These are phyloP conservation scores for Botrytis squamosa DNA, from an alignment of 2,329 filamentous ascomycete species.

Conservation along the genomic window DNA sequence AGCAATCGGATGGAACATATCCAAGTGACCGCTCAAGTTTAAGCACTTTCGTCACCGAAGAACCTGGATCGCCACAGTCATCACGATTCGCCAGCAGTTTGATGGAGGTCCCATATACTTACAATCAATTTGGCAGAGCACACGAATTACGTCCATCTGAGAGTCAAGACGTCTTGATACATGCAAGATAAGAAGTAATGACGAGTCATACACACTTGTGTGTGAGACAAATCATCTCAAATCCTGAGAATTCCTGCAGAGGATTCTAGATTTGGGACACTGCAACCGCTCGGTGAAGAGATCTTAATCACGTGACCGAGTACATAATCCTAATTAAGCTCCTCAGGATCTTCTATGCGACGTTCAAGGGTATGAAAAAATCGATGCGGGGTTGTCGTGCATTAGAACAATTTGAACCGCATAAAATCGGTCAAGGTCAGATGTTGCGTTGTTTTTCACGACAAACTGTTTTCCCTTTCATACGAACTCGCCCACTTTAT, in stretches of 20 bases:
- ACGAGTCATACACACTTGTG: neutral
- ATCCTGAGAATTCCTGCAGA: neutral
- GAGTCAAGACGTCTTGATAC: constrained; percentile 9
- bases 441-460: constrained; percentile 17
- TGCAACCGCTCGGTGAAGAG: neutral
- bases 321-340: neutral
- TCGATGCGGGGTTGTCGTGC: constrained; percentile 9
- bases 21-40: neutral
- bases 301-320: neutral
- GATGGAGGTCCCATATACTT: constrained; percentile 1
- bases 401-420: constrained; percentile 13
- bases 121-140: neutral
- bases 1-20: neutral
- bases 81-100: constrained; percentile 9
- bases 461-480: constrained; percentile 13
- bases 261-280: neutral
- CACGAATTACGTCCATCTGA: neutral
- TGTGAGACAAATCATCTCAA: constrained; percentile 1
- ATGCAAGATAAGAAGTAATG: neutral
- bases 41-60: constrained; percentile 5
- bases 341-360: neutral
- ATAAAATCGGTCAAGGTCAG: constrained; percentile 21
- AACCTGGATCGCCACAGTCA: neutral
- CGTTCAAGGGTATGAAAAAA: constrained; percentile 14
- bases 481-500: constrained; percentile 16